Evolutionary conservation across 2,329 filamentous ascomycete genomes (phyloP).

Genomic region (Aphanocladium album): DNA sequence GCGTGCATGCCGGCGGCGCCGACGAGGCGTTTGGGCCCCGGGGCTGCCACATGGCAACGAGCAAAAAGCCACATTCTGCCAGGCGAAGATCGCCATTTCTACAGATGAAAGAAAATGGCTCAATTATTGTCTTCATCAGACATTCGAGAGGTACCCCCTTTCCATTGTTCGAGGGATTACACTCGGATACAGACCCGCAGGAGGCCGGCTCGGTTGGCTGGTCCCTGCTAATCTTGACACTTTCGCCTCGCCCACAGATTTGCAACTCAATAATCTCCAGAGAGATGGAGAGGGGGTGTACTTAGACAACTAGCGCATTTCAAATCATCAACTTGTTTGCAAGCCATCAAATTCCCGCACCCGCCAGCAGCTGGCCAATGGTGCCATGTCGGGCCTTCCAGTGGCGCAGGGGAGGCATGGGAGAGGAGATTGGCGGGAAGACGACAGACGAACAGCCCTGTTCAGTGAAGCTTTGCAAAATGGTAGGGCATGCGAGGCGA

Average conservation of each 20-base stretch:
- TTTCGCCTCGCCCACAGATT: no score
- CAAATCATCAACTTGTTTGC: not conserved
- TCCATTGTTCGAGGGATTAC: not conserved
- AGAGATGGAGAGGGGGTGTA: not conserved
- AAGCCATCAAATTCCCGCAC: not conserved
- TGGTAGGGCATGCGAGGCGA: not conserved
- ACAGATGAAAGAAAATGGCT: not conserved
- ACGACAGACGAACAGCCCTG: not conserved
- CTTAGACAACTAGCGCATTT: not conserved
- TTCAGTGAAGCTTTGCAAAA: not conserved
- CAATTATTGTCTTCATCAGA: not conserved
- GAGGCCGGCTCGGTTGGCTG: not conserved
- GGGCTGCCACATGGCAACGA: not conserved
- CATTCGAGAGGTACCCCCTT: not conserved
- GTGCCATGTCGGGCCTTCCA: not conserved
- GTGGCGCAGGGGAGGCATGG: not conserved
- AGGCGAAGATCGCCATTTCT: not conserved
- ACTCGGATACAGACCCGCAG: not conserved
- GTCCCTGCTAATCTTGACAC: no score
- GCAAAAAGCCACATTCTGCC: not conserved
- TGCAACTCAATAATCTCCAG: no score
- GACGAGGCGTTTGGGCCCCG: not conserved
- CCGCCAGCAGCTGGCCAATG: no score
- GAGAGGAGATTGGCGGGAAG: no score
- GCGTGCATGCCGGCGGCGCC: slow-evolving; percentile 1